phyloP scores from a whole-genome alignment of 495 filamentous ascomycete genomes.

The Clavariopsis aquatica region DNA sequence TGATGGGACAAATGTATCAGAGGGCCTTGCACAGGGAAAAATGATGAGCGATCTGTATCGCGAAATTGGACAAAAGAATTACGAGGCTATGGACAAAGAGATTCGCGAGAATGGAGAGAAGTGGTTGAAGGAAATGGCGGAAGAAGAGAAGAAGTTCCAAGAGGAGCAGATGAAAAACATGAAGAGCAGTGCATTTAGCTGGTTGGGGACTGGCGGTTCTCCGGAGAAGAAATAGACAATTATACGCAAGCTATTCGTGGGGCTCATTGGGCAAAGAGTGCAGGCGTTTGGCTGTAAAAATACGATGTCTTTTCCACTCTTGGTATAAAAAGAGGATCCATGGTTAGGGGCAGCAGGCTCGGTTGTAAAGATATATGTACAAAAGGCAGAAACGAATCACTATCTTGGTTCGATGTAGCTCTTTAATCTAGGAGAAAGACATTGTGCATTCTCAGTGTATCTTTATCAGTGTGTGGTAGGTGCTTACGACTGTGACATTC shows the following conservation, averaged over 20 bases:
- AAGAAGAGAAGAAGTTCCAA: slow-evolving; percentile 77
- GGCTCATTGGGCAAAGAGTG: background rate
- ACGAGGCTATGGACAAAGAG: slow-evolving; percentile 82
- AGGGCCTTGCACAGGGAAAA: slow-evolving; percentile 83
- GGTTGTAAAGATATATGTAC: background rate
- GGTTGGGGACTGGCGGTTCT: slow-evolving; percentile 3
- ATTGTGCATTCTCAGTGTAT: too few relatives aligned
- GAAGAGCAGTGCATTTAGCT: slow-evolving; percentile 62
- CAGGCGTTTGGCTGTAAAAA: slow-evolving; percentile 16
- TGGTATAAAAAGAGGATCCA: slow-evolving; percentile 10
- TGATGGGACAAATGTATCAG: slow-evolving; percentile 63
- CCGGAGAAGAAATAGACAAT: slow-evolving; percentile 3
- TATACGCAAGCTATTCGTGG: background rate
- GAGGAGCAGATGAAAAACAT: slow-evolving; percentile 90
- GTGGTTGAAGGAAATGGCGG: slow-evolving; percentile 89
- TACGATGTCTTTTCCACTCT: slow-evolving; percentile 24
- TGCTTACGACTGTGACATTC: too few relatives aligned
- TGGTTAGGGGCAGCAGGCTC: slow-evolving; percentile 9
- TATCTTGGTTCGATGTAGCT: too few relatives aligned
- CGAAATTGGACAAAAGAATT: slow-evolving; percentile 85
- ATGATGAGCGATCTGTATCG: slow-evolving; percentile 92
- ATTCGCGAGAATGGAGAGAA: slow-evolving; percentile 90
- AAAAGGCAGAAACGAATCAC: background rate
- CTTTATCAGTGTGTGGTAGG: too few relatives aligned
- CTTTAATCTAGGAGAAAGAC: too few relatives aligned